A percentile compares a stretch with the other conserved stretches of the same genome.
Evolutionary conservation across 129 eudicot species (phyloP).

Genomic region (Pseudognaphalium luteoalbum): DNA sequence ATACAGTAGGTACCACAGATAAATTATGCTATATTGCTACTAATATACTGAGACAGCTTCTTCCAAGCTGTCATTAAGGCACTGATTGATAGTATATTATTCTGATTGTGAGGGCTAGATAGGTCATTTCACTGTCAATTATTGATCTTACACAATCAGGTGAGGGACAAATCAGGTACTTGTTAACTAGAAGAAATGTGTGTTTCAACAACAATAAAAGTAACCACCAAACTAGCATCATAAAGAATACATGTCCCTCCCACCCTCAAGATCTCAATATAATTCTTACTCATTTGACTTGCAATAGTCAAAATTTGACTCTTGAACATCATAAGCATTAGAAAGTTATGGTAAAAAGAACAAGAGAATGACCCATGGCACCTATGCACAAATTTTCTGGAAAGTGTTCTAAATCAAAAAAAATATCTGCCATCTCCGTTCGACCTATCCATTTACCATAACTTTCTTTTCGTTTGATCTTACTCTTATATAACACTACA

Average conservation of each 20-base stretch:
- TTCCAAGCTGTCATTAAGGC: constrained; percentile 33
- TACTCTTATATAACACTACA: too few species aligned
- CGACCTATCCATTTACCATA: too few species aligned
- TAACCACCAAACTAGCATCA: constrained; percentile 24
- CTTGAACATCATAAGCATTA: not conserved
- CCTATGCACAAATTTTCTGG: not conserved
- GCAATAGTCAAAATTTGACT: not conserved
- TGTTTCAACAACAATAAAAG: constrained; percentile 22
- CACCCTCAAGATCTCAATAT: not conserved
- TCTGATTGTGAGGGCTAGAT: constrained; percentile 31
- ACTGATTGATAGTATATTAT: constrained; percentile 28
- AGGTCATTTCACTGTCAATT: constrained; percentile 30
- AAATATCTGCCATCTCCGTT: not conserved
- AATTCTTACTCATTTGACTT: not conserved
- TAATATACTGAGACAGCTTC: constrained; percentile 30
- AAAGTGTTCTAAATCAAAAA: not conserved
- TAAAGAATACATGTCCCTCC: constrained; percentile 16
- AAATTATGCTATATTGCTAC: constrained; percentile 10
- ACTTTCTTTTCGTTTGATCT: not conserved
- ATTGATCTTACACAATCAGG: constrained; percentile 32
- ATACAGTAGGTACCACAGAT: constrained; percentile 18
- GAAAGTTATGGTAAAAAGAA: not conserved
- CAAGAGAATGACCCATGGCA: not conserved
- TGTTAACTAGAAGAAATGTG: constrained; percentile 10
- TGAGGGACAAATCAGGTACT: constrained; percentile 26